Base-by-base conservation (phyloP, 306 rosid genomes). In the Alnus glutinosa region DNA sequence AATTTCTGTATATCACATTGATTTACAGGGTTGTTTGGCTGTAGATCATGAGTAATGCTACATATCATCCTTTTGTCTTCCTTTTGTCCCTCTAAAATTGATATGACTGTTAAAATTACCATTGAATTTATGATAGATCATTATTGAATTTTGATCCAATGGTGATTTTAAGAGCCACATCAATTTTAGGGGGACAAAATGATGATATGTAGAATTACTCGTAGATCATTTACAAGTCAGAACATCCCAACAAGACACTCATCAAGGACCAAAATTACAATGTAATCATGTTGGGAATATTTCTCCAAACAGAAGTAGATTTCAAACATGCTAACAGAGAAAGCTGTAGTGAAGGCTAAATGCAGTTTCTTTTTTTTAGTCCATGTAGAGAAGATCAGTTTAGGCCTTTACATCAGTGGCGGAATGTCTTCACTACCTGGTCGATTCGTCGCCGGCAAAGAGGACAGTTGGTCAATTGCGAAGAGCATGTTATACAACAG, bases 391-490 rank as follows among this genome's bases (percentile, higher is more conserved):
- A 46, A n/a, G 11, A 15, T 54, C 46, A 46, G 28, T 57, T 75
- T 64, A 51, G 55, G 72, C 6, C 74, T 23, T 34, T 70, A 69
- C 78, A 66, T 90, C 88, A 95, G 90, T 95, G 98, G 51, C 97
- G 98, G 85, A 86, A 95, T n/a, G 98, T 91, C 84, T 90, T 95
- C 57, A 95, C 99, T 0, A 87, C 89, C 83, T 89, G 96, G 57
- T 95, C 97, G 73, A 95, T 88, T 81, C 87, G 84, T 28, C 89
- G 86, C 83, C 98, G 97, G 85, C 99, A 95, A 70, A 95, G 97
- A 73, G 99, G 99, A 69, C 99, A 95, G 75, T 11, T 91, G 83
- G 93, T 90, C 85, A 95, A 83, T 80, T 93, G 98, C 9, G 90
- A 91, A 80, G 91, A 95, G 84, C 99, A 95, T 49, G 87, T 69